A percentile compares a stretch with the other conserved stretches of the same genome.
Evolutionary conservation across 805 yeast species (phyloP).

Genomic region (Myxozyma geophila): DNA sequence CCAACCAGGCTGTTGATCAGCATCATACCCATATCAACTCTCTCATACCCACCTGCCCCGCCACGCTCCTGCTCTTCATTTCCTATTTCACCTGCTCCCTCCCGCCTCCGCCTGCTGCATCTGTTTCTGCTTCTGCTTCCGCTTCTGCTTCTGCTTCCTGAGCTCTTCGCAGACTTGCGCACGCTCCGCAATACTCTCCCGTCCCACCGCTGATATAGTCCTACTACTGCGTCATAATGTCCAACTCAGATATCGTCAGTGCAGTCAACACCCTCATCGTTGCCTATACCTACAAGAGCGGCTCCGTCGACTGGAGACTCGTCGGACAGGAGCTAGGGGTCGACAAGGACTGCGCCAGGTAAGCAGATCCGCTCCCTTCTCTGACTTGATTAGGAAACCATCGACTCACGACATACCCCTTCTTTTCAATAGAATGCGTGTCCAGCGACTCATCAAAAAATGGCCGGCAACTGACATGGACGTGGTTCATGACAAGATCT

Average conservation of each 20-base stretch:
- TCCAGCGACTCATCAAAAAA: constrained; percentile 35
- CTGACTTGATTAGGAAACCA: background rate
- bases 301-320: constrained; percentile 38
- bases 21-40: background rate
- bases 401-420: background rate
- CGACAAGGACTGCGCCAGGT: constrained; percentile 37
- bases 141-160: too few relatives aligned
- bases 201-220: background rate
- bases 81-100: background rate
- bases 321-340: constrained; percentile 37
- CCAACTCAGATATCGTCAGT: constrained; percentile 36
- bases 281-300: constrained; percentile 34
- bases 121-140: too few relatives aligned
- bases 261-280: constrained; percentile 35
- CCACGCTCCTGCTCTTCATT: background rate
- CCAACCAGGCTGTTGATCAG: constrained; percentile 1
- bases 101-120: background rate
- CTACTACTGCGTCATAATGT: constrained; percentile 18
- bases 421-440: constrained; percentile 29
- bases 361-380: background rate
- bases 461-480: constrained; percentile 35
- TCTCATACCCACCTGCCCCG: background rate
- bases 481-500: constrained; percentile 35
- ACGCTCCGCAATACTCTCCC: background rate
- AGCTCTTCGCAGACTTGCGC: background rate